Conservation (phyloP, 495 filamentous ascomycete genomes). For the Coniosporium apollinis region DNA sequence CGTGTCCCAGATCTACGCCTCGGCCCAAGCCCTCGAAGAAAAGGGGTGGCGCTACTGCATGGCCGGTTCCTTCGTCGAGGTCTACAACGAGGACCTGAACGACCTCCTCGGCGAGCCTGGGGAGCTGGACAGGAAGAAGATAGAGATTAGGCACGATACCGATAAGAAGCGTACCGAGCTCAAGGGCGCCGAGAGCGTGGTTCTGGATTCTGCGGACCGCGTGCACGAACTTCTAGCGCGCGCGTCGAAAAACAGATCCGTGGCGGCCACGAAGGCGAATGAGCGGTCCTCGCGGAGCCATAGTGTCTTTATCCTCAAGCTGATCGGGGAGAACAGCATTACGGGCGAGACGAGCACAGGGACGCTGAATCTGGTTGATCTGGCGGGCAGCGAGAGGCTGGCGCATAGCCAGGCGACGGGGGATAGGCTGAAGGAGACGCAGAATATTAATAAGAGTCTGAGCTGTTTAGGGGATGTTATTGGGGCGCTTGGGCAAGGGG, state of each 20-base stretch:
- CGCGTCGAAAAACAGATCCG: conserved; percentile 70
- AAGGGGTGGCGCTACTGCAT: conserved; percentile 92
- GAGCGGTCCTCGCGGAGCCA: conserved; percentile 86
- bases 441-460: conserved; percentile 90
- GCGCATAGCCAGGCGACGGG: conserved; percentile 71
- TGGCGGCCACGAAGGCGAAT: conserved; percentile 92
- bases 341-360: conserved; percentile 79
- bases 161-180: conserved; percentile 67
- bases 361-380: conserved; percentile 88
- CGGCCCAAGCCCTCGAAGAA: conserved; percentile 59
- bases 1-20: conserved; percentile 82
- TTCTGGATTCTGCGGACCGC: conserved; percentile 57
- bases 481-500: conserved; percentile 69
- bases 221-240: conserved; percentile 63
- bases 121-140: conserved; percentile 68
- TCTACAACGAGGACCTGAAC: conserved; percentile 95
- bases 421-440: conserved; percentile 79
- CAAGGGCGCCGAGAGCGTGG: conserved; percentile 63
- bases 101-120: conserved; percentile 70
- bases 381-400: conserved; percentile 84
- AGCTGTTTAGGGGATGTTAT: conserved; percentile 92
- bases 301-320: conserved; percentile 88
- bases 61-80: conserved; percentile 94
- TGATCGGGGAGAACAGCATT: conserved; percentile 62
- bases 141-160: conserved; percentile 82